phyloP scores from a whole-genome alignment of 129 eudicot species.

The Pseudognaphalium luteoalbum region DNA sequence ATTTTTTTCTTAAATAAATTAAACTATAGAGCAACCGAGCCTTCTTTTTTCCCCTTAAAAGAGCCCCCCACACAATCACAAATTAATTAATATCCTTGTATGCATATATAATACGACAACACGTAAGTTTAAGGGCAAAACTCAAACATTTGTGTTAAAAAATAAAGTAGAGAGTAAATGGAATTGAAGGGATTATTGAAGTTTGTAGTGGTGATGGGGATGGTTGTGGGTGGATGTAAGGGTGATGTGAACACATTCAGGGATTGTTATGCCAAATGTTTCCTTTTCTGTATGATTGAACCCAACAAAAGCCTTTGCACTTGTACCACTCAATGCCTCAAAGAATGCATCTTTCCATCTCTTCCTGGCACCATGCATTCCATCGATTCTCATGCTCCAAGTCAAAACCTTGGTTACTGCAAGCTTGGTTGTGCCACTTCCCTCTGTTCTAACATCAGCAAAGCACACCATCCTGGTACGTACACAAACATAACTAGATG shows the following conservation, averaged over 20 bases:
- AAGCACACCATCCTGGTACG: slow-evolving; percentile 58
- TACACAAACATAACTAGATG: background rate
- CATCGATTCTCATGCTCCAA: slow-evolving; percentile 22
- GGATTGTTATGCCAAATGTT: slow-evolving; percentile 80
- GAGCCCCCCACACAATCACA: background rate
- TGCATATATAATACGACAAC: slow-evolving; percentile 3
- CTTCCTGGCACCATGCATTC: slow-evolving; percentile 7
- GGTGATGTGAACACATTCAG: slow-evolving; percentile 42
- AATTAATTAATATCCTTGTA: background rate
- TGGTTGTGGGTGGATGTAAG: slow-evolving; percentile 41
- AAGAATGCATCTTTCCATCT: slow-evolving; percentile 62
- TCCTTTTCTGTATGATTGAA: slow-evolving; percentile 64
- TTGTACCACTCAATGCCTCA: slow-evolving; percentile 68
- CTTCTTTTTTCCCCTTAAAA: background rate
- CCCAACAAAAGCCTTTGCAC: slow-evolving; percentile 62
- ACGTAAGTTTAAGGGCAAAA: slow-evolving; percentile 20
- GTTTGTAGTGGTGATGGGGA: slow-evolving; percentile 30
- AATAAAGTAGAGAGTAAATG: slow-evolving; percentile 14
- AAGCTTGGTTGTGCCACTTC: slow-evolving; percentile 85
- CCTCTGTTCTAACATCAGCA: slow-evolving; percentile 63
- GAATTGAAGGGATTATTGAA: slow-evolving; percentile 32
- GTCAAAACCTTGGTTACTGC: slow-evolving; percentile 60
- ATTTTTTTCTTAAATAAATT: too few relatives aligned
- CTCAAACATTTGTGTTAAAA: slow-evolving; percentile 20
- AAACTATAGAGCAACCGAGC: background rate